phyloP scores from a whole-genome alignment of 1,284 basidiomycete genomes.

The Microbotryum intermedium region DNA sequence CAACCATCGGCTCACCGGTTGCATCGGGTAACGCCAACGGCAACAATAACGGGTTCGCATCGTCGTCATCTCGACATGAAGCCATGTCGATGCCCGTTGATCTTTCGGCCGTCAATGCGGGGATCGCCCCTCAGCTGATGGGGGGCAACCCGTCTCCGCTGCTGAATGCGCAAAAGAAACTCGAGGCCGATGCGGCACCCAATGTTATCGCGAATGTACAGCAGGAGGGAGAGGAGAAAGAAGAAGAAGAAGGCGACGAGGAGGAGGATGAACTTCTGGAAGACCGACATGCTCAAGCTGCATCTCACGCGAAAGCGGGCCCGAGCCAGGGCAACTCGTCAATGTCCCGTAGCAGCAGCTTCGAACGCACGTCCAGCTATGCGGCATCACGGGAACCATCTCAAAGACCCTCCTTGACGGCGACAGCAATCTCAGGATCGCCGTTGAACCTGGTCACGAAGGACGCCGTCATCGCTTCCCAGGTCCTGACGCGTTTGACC shows the following conservation, averaged over 20 bases:
- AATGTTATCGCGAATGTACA: not conserved
- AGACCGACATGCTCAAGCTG: not conserved
- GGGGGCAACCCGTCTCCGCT: slow-evolving; percentile 9
- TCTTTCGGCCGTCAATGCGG: slow-evolving; percentile 13
- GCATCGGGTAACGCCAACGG: not conserved
- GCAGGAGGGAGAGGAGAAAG: not conserved
- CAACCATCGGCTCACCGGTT: not conserved
- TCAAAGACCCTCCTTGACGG: no score
- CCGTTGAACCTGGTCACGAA: slow-evolving; percentile 25
- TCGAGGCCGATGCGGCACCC: not conserved
- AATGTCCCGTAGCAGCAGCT: no score
- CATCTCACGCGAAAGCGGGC: not conserved
- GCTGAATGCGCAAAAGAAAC: not conserved
- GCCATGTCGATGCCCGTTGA: slow-evolving; percentile 13
- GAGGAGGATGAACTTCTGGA: not conserved
- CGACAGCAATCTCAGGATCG: no score
- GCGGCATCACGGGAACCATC: no score
- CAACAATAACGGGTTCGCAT: not conserved
- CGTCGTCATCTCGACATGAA: not conserved
- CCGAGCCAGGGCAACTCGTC: no score
- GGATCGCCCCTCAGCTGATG: slow-evolving; percentile 21
- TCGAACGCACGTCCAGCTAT: no score
- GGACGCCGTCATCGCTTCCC: slow-evolving; percentile 21
- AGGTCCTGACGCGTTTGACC: slow-evolving; percentile 8
- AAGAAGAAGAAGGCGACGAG: not conserved